Evolutionary conservation across 2,329 filamentous ascomycete genomes (phyloP), one percentile per base, ranked within the genome.

Genomic region (Lasiodiplodia theobromae): DNA sequence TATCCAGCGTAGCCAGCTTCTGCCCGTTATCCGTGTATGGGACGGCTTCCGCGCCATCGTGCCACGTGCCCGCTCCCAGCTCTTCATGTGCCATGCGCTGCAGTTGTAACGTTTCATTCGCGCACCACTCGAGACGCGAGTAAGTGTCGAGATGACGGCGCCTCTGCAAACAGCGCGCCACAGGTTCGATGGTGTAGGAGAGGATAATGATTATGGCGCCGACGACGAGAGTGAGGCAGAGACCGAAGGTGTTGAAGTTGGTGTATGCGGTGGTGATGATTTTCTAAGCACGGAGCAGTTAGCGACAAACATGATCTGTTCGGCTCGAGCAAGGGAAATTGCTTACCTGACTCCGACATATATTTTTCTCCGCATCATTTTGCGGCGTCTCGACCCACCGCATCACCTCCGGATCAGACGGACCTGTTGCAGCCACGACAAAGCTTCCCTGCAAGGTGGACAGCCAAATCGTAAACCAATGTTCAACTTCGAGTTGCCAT

Each of bases 191-290:
- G 3, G 65, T 34, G 10, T 40, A 25, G 40, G 68, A 70, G 4
- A 74, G 62, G 7, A 73, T 31, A 28, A 76, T 72, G 34, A 75
- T 60, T 16, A 75, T 14, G 8, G 63, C 54, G 38, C 74, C 73
- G n/a, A 74, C 67, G 6, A 51, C 56, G 11, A 76, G 68, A 2
- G 73, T 74, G 10, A 76, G 68, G 8, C 47, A 67, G 70, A 76
- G 72, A 25, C 73, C 74, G 4, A 76, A 69, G 18, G 74, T 69
- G 37, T 67, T 71, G 38, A 76, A 69, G 34, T 66, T 70, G 52
- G 71, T 69, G 69, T 73, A 71, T 12, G 57, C 64, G 2, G 54
- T 58, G 25, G 68, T 72, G 12, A 67, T 67, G 6, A 73, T 34
- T 37, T 56, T 56, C 52, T 56, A 14, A 5, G 7, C 38, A 10